These are phyloP conservation scores for Starmerella khaoyaiensis DNA, from an alignment of 805 yeast genomes.

Conservation along the genomic window DNA sequence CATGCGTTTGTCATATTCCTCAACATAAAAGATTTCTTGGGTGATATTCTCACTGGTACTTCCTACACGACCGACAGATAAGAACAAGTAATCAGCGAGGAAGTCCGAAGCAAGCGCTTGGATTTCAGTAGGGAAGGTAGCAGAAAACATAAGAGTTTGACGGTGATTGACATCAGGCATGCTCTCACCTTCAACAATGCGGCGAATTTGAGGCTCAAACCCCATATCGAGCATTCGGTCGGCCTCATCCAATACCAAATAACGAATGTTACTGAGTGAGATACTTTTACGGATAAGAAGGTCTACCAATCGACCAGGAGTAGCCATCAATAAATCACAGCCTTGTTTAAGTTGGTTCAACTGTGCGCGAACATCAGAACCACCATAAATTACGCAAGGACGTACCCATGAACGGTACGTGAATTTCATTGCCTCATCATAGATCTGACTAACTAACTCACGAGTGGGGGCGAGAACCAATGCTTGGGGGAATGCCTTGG, in stretches of 20 bases:
- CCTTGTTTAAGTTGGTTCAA: conserved; percentile 81
- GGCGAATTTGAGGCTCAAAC: conserved; percentile 98
- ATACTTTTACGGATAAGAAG: conserved; percentile 89
- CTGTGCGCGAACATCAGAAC: conserved; percentile 86
- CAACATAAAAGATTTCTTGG: conserved; percentile 84
- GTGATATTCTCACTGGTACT: conserved; percentile 98
- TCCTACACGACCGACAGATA: conserved; percentile 98
- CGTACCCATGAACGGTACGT: conserved; percentile 97
- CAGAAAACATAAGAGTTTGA: conserved; percentile 97
- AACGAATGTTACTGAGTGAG: conserved; percentile 78
- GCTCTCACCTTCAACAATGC: conserved; percentile 93
- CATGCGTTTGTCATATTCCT: conserved; percentile 82
- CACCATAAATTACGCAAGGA: conserved; percentile 96
- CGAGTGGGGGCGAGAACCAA: conserved; percentile 97
- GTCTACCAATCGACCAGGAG: conserved; percentile 98
- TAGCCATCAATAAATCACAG: conserved; percentile 91
- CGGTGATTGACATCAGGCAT: conserved; percentile 87
- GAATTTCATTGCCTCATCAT: conserved; percentile 88
- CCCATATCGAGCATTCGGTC: conserved; percentile 99
- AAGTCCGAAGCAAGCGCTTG: conserved; percentile 95
- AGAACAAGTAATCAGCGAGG: conserved; percentile 87
- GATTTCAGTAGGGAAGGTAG: conserved; percentile 97
- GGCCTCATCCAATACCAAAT: conserved; percentile 98
- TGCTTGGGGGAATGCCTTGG: conserved; percentile 87
- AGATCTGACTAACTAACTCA: conserved; percentile 95